A percentile compares a stretch with the other conserved stretches of the same genome.
Conservation (phyloP, 805 yeast genomes). For the Ogataea methanolica region DNA sequence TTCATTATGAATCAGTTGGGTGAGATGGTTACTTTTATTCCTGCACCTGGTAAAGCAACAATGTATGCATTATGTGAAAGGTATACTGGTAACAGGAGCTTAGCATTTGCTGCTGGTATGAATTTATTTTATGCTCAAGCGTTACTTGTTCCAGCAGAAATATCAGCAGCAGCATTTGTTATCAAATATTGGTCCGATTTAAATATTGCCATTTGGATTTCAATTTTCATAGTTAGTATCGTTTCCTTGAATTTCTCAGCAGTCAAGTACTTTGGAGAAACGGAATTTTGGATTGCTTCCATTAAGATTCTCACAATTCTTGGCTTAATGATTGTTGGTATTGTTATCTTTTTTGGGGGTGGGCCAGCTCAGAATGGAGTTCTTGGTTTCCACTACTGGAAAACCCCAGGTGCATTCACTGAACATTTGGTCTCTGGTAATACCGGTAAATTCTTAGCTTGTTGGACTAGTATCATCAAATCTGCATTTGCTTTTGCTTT, state of each 20-base stretch:
- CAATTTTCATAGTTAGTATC: slow-evolving; percentile 45
- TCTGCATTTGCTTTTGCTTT: slow-evolving; percentile 63
- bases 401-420: slow-evolving; percentile 41
- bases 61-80: slow-evolving; percentile 23
- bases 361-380: slow-evolving; percentile 50
- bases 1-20: slow-evolving; percentile 61
- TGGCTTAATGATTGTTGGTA: slow-evolving; percentile 52
- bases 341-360: slow-evolving; percentile 60
- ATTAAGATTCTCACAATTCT: slow-evolving; percentile 59
- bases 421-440: slow-evolving; percentile 45
- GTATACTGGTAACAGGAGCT: slow-evolving; percentile 25
- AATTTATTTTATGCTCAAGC: slow-evolving; percentile 33
- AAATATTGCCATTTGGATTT: slow-evolving; percentile 57
- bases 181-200: slow-evolving; percentile 53
- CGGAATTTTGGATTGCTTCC: slow-evolving; percentile 61
- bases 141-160: slow-evolving; percentile 40
- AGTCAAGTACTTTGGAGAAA: slow-evolving; percentile 35
- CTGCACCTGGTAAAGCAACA: slow-evolving; percentile 49
- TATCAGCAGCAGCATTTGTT: slow-evolving; percentile 59
- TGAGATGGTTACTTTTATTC: slow-evolving; percentile 60
- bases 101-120: slow-evolving; percentile 32
- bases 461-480: slow-evolving; percentile 57
- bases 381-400: slow-evolving; percentile 67
- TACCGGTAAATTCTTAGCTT: slow-evolving; percentile 59
- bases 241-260: slow-evolving; percentile 45